Conservation (phyloP, 2,329 filamentous ascomycete genomes). For the Epichloe glyceriae region DNA sequence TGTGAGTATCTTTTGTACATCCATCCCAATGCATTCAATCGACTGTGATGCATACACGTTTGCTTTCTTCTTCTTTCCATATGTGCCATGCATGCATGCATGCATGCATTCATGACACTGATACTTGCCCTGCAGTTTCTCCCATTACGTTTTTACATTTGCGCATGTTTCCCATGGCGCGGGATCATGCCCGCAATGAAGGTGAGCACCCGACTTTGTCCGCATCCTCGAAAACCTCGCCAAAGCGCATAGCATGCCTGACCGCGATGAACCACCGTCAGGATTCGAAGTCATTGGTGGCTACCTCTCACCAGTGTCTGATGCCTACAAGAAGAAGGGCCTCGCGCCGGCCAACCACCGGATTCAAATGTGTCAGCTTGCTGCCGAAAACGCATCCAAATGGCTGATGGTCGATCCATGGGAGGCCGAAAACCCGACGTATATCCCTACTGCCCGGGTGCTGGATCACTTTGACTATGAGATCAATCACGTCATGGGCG, state of each 20-base stretch:
- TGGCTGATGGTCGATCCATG: conserved; percentile 75
- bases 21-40: background rate
- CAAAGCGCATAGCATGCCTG: background rate
- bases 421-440: conserved; percentile 71
- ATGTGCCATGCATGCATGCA: no score
- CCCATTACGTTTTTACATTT: conserved; percentile 66
- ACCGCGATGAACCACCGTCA: conserved; percentile 6
- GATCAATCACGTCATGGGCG: conserved; percentile 67
- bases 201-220: conserved; percentile 7
- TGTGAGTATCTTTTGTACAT: conserved; percentile 22
- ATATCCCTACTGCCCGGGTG: conserved; percentile 79
- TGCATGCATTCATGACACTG: no score
- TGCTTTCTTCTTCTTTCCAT: no score
- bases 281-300: conserved; percentile 74
- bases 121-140: conserved; percentile 31
- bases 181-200: conserved; percentile 54
- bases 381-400: conserved; percentile 60
- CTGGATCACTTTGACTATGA: conserved; percentile 86
- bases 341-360: conserved; percentile 25
- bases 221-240: background rate
- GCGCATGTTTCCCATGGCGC: conserved; percentile 80
- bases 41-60: background rate
- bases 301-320: conserved; percentile 28
- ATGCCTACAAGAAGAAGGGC: conserved; percentile 25
- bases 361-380: conserved; percentile 70